Evolutionary conservation across 192 early-diverging fungal genomes (phyloP), one percentile per base, ranked within the genome.

Genomic region (Coemansia sp.): DNA sequence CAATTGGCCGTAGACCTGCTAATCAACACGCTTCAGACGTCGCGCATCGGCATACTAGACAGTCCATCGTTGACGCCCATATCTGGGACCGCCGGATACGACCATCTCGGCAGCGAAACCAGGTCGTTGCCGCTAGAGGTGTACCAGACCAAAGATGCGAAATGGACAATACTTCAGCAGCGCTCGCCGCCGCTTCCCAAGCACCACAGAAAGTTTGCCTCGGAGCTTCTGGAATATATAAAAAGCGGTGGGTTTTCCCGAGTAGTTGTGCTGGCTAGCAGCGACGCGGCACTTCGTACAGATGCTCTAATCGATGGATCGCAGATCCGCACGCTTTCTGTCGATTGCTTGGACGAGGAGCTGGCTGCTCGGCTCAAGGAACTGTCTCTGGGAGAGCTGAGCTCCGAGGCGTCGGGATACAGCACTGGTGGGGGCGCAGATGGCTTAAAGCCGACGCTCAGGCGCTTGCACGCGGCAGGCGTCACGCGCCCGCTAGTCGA

Each of bases 111-210:
- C 45, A 29, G 57, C 30, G 34, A 19, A 6, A 24, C 29, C 13
- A 28, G 62, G 36, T 67, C 61, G n/a, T 61, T 67, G 19, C 79
- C 79, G 13, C 42, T 81, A 1, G 79, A 82, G 72, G 86, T 91
- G 14, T 91, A 84, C 65, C 88, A 90, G 61, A 84, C 84, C n/a
- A 61, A 55, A 27, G 86, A 89, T 65, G 69, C 68, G 11, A 63
- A 82, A 55, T 86, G 83, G 83, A 91, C 90, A 11, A 54, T 88
- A 23, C 45, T 91, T 13, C 90, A 91, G 60, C 90, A 91, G 62
- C 84, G 90, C 20, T 75, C 88, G 14, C 86, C 86, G 16, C 70
- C 83, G 2, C 68, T 86, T 32, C 79, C 82, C 27, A 82, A 83
- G 20, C 81, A 79, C 32, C 69, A 73, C 20, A 64, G 75, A 30